Evolutionary conservation across 352 stramenopile species (phyloP).

Genomic region (Thalassiosira exigua): DNA sequence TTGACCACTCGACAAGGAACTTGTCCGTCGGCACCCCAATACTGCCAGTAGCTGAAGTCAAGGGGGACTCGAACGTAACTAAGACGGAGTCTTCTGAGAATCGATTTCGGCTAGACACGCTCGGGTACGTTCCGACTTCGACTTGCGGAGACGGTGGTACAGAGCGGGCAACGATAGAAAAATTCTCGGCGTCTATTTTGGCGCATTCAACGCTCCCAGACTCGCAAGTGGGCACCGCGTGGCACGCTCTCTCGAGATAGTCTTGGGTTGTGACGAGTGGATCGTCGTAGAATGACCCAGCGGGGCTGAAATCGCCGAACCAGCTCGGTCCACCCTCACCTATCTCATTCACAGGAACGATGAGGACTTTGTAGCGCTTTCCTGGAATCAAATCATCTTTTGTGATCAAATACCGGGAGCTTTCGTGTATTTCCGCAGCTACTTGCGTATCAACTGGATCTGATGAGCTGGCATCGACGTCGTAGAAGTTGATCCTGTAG

Average conservation of each 20-base stretch:
- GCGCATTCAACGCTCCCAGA: constrained; percentile 87
- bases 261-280: constrained; percentile 34
- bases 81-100: constrained; percentile 72
- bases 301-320: constrained; percentile 51
- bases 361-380: constrained; percentile 50
- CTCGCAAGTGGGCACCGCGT: constrained; percentile 89
- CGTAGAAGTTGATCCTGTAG: constrained; percentile 59
- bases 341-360: constrained; percentile 54
- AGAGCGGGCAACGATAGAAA: constrained; percentile 66
- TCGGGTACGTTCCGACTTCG: constrained; percentile 66
- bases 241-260: constrained; percentile 59
- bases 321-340: constrained; percentile 53
- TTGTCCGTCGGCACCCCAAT: constrained; percentile 87
- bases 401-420: constrained; percentile 48
- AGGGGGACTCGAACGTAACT: constrained; percentile 61
- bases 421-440: constrained; percentile 54
- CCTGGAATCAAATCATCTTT: constrained; percentile 47
- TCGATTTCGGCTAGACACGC: constrained; percentile 55
- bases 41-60: constrained; percentile 29
- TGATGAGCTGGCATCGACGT: constrained; percentile 37
- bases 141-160: constrained; percentile 53
- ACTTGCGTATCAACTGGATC: constrained; percentile 15
- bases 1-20: constrained; percentile 92
- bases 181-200: constrained; percentile 62
- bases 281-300: constrained; percentile 40